Base-by-base conservation (phyloP, 495 filamentous ascomycete species). In the Xylaria curta region DNA sequence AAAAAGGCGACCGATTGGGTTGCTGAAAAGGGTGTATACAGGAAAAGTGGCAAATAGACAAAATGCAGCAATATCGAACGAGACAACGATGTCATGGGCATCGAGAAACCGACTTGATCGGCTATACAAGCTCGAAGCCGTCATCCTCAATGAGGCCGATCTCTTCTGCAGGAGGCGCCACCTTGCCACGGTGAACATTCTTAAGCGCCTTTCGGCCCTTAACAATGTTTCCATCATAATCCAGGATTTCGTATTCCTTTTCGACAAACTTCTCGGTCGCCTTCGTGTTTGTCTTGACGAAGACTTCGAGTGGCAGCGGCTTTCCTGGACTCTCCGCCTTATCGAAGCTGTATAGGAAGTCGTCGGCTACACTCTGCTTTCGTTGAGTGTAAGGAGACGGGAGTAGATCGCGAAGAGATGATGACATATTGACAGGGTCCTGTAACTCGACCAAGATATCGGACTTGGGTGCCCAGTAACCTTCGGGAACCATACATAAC, bases 221-320 rank as follows among this genome's bases (percentile, higher is more conserved):
- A 3, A 85, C 76, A 9, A 79, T 75, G 66, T 86, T 79, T 10
- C 84, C 84, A 19, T 83, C 81, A 49, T 72, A 76, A 69, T 85
- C 83, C 12, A 86, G 64, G 49, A 86, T 81, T 75, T 84, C 84
- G 63, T 85, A 86, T 74, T 86, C 84, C 74, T 81, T 81, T 76
- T 83, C 82, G 26, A 86, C 81, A n/a, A 85, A 76, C 51, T 76
- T 77, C 77, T 86, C 84, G 49, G 81, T 85, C 44, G 81, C 83
- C 38, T 79, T 78, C 10, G 74, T 73, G 26, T 78, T 79, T 33
- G 77, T 63, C 79, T 83, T 85, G 68, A 86, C 78, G 61, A 85
- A 85, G 56, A 79, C 76, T 26, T 83, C 84, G 13, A 86, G 79
- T 26, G 81, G 75, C 12, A 85, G 58, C 4, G 83, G 79, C 47